Percentiles rank a stretch among this genome's conserved stretches.
phyloP scores from a whole-genome alignment of 371 early-diverging fungal species.

The Apophysomyces trapeziformis region DNA sequence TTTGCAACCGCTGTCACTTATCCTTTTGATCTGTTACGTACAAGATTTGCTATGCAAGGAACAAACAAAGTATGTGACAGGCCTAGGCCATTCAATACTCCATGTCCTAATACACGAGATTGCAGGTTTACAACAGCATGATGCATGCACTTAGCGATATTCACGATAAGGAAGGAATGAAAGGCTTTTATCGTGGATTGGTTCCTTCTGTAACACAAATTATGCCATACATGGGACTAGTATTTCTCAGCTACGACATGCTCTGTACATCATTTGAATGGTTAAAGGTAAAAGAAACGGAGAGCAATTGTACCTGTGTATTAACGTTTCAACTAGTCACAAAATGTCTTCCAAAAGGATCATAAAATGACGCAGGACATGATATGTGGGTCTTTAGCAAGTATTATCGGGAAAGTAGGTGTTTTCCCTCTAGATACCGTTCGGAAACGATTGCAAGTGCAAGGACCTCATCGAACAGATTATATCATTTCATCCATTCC shows the following conservation, averaged over 20 bases:
- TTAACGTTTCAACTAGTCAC: slow-evolving; percentile 26
- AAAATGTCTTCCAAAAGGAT: slow-evolving; percentile 22
- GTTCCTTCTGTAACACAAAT: slow-evolving; percentile 85
- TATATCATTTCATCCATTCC: slow-evolving; percentile 59
- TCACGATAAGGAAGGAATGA: slow-evolving; percentile 69
- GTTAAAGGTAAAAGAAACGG: slow-evolving; percentile 32
- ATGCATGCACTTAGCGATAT: slow-evolving; percentile 69
- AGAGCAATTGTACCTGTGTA: background rate
- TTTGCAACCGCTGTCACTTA: slow-evolving; percentile 84
- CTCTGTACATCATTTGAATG: slow-evolving; percentile 51
- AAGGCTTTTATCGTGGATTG: slow-evolving; percentile 89
- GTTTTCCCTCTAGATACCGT: slow-evolving; percentile 94
- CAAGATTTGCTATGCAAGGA: slow-evolving; percentile 91
- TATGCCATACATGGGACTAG: slow-evolving; percentile 91
- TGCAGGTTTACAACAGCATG: slow-evolving; percentile 65
- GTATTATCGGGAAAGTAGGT: slow-evolving; percentile 79
- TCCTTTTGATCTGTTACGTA: slow-evolving; percentile 93
- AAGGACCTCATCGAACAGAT: slow-evolving; percentile 65
- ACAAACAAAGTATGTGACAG: slow-evolving; percentile 43
- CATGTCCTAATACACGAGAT: background rate
- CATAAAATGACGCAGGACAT: slow-evolving; percentile 63
- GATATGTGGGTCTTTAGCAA: slow-evolving; percentile 83
- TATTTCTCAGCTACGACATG: slow-evolving; percentile 77
- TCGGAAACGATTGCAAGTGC: slow-evolving; percentile 78
- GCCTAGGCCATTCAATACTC: background rate